phyloP scores from a whole-genome alignment of 805 yeast genomes.

The Wickerhamiella siamensis region DNA sequence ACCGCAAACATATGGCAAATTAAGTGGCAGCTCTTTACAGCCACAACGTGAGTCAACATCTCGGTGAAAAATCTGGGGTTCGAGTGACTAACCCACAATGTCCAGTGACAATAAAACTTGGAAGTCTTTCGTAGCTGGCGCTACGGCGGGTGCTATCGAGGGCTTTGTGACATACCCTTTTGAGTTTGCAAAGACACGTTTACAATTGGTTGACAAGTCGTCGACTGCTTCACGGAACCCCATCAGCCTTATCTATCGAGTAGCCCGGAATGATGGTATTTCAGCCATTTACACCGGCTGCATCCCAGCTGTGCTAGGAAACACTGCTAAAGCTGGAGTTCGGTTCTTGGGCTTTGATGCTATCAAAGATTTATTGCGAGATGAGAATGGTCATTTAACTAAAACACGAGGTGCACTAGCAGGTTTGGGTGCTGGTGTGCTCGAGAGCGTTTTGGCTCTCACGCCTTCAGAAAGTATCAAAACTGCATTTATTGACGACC shows the following conservation, averaged over 20 bases:
- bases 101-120: conserved; percentile 12
- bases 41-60: too few relatives aligned
- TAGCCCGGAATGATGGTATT: conserved; percentile 66
- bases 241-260: conserved; percentile 56
- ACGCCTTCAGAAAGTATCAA: conserved; percentile 96
- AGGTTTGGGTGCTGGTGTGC: conserved; percentile 86
- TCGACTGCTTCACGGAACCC: conserved; percentile 61
- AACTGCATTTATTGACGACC: conserved; percentile 90
- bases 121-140: conserved; percentile 33
- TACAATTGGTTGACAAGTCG: conserved; percentile 43
- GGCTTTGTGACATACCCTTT: conserved; percentile 89
- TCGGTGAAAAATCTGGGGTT: too few relatives aligned
- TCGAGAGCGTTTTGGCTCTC: conserved; percentile 85
- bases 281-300: conserved; percentile 82
- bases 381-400: conserved; percentile 71
- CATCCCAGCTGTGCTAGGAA: conserved; percentile 91
- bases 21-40: too few relatives aligned
- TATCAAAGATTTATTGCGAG: conserved; percentile 62
- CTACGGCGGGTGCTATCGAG: conserved; percentile 41
- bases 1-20: too few relatives aligned
- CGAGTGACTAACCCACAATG: too few relatives aligned
- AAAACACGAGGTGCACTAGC: conserved; percentile 89
- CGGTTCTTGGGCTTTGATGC: conserved; percentile 86
- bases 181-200: conserved; percentile 89
- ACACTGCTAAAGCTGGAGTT: conserved; percentile 92